Evolutionary conservation across 2,329 filamentous ascomycete genomes (phyloP).

Genomic region (Epichloe brachyelytri): DNA sequence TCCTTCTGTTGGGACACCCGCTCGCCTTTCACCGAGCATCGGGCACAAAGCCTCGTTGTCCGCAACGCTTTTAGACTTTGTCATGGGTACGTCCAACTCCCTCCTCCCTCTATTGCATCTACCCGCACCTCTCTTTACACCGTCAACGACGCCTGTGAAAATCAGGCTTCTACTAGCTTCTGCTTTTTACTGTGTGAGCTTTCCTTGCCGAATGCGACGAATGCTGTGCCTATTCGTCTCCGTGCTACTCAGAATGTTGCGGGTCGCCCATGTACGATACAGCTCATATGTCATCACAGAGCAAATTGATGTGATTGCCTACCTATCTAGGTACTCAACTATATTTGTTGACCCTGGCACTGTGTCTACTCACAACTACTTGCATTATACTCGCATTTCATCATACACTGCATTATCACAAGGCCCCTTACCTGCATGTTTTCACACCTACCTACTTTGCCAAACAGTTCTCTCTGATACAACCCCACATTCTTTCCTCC

Average conservation of each 20-base stretch:
- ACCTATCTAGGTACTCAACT: background rate
- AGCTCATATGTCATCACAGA: background rate
- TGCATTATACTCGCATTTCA: constrained; percentile 1
- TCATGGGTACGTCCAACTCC: constrained; percentile 11
- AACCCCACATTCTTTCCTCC: constrained; percentile 13
- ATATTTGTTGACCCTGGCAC: background rate
- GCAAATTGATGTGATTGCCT: background rate
- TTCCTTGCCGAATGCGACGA: background rate
- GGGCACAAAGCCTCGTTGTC: constrained; percentile 10
- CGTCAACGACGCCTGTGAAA: background rate
- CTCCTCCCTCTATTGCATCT: constrained; percentile 6
- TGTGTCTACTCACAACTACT: background rate
- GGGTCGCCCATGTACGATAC: background rate
- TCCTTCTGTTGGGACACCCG: constrained; percentile 16
- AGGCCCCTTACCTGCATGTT: constrained; percentile 6
- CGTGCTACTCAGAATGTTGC: background rate
- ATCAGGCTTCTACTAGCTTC: background rate
- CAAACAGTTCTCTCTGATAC: constrained; percentile 9
- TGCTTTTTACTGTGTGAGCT: background rate
- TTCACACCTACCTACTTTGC: background rate
- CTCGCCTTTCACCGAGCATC: constrained; percentile 9
- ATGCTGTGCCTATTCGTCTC: background rate
- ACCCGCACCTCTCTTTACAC: constrained; percentile 2
- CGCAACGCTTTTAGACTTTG: constrained; percentile 10
- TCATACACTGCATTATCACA: constrained; percentile 6